Evolutionary conservation across 768 basidiomycete genomes (phyloP).

Genomic region (Galerina marginata): DNA sequence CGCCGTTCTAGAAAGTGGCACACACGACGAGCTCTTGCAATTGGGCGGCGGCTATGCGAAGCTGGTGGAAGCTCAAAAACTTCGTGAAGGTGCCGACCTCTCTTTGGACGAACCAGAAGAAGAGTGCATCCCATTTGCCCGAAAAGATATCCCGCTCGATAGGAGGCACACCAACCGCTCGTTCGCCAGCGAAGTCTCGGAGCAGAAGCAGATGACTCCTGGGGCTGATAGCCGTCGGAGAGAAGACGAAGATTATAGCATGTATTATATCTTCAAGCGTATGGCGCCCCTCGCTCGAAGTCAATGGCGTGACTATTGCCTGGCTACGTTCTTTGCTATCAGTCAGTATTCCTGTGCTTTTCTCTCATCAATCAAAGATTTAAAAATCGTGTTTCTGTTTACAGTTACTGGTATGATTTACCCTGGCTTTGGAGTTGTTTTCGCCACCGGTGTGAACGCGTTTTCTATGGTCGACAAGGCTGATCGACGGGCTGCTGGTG

Average conservation of each 20-base stretch:
- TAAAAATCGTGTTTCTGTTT: background rate
- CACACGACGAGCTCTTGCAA: slow-evolving; percentile 70
- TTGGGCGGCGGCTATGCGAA: slow-evolving; percentile 73
- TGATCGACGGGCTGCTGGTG: slow-evolving; percentile 59
- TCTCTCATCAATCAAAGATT: background rate
- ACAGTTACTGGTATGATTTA: slow-evolving; percentile 68
- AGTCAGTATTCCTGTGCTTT: slow-evolving; percentile 34
- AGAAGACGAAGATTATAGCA: slow-evolving; percentile 41
- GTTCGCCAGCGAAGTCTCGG: slow-evolving; percentile 68
- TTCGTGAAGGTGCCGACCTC: slow-evolving; percentile 54
- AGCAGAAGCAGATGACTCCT: slow-evolving; percentile 46
- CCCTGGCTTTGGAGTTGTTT: slow-evolving; percentile 75
- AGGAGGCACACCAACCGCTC: slow-evolving; percentile 67
- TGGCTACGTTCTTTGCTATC: slow-evolving; percentile 61
- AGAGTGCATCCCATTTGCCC: slow-evolving; percentile 39
- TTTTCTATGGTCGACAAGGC: slow-evolving; percentile 50
- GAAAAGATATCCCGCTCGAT: slow-evolving; percentile 66
- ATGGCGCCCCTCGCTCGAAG: slow-evolving; percentile 68
- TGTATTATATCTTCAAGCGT: slow-evolving; percentile 70
- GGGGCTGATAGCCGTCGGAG: slow-evolving; percentile 20
- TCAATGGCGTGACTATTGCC: slow-evolving; percentile 60
- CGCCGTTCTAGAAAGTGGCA: slow-evolving; percentile 78
- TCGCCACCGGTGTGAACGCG: slow-evolving; percentile 61
- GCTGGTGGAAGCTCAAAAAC: slow-evolving; percentile 79
- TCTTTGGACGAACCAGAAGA: slow-evolving; percentile 21